phyloP scores from a whole-genome alignment of 805 yeast species.

The Candida insectalens region DNA sequence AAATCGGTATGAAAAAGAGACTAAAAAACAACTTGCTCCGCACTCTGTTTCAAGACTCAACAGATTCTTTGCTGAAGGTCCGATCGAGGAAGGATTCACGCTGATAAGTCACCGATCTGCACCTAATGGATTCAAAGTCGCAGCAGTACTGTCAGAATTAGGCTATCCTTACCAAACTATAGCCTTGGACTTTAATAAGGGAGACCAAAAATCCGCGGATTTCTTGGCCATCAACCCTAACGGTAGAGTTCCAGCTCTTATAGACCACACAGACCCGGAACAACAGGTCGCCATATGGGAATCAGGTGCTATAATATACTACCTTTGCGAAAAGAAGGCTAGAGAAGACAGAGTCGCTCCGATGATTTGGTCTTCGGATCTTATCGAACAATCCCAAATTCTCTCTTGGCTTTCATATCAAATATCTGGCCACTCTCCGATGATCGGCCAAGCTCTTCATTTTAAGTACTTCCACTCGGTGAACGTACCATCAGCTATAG shows the following conservation, averaged over 20 bases:
- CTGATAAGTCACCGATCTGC: slow-evolving; percentile 79
- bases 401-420: slow-evolving; percentile 89
- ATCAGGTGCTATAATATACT: slow-evolving; percentile 83
- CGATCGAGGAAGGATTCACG: slow-evolving; percentile 76
- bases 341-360: slow-evolving; percentile 60
- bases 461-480: slow-evolving; percentile 85
- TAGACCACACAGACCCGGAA: slow-evolving; percentile 61
- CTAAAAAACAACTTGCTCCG: slow-evolving; percentile 7
- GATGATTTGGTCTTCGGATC: slow-evolving; percentile 65
- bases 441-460: slow-evolving; percentile 95
- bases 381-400: slow-evolving; percentile 75
- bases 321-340: slow-evolving; percentile 60
- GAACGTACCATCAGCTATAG: slow-evolving; percentile 81
- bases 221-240: slow-evolving; percentile 92
- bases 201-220: slow-evolving; percentile 91
- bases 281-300: slow-evolving; percentile 87
- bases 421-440: slow-evolving; percentile 96
- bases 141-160: slow-evolving; percentile 79
- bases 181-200: slow-evolving; percentile 74
- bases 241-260: slow-evolving; percentile 90
- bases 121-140: slow-evolving; percentile 94
- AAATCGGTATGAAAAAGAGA: slow-evolving; percentile 1
- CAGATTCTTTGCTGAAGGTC: slow-evolving; percentile 52
- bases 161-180: slow-evolving; percentile 72
- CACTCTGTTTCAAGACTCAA: slow-evolving; percentile 50